phyloP scores from a whole-genome alignment of 2,329 filamentous ascomycete genomes.

The Myriangium duriaei region DNA sequence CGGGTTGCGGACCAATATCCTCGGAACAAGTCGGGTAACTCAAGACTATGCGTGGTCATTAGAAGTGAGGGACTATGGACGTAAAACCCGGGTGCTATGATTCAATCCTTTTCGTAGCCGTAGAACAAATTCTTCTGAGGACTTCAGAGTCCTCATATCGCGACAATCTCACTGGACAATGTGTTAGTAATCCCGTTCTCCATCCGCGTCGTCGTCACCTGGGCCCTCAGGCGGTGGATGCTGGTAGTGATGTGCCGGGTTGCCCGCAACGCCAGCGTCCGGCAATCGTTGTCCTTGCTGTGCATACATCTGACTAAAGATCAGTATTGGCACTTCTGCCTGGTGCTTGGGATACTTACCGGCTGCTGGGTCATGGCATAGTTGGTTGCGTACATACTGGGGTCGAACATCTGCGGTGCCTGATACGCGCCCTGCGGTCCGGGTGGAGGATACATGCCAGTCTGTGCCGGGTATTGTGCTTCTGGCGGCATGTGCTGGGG shows the following conservation, averaged over 20 bases:
- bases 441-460: slow-evolving; percentile 69
- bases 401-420: slow-evolving; percentile 62
- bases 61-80: background rate
- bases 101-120: background rate
- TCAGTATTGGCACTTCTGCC: background rate
- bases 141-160: no score
- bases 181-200: slow-evolving; percentile 12
- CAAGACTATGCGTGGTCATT: slow-evolving; percentile 1
- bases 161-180: no score
- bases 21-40: background rate
- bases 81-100: background rate
- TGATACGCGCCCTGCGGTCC: slow-evolving; percentile 67
- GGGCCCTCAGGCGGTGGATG: slow-evolving; percentile 6
- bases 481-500: slow-evolving; percentile 24
- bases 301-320: slow-evolving; percentile 9
- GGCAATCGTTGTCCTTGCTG: slow-evolving; percentile 12
- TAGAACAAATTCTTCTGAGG: no score
- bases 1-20: no score
- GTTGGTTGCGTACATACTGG: slow-evolving; percentile 60
- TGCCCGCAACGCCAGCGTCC: slow-evolving; percentile 11
- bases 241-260: slow-evolving; percentile 12
- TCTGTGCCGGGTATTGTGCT: slow-evolving; percentile 55
- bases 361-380: slow-evolving; percentile 78
- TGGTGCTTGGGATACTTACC: slow-evolving; percentile 38
- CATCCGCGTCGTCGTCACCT: slow-evolving; percentile 13